Base-by-base conservation (phyloP, 2,329 filamentous ascomycete species). In the Hypoxylon sp. region DNA sequence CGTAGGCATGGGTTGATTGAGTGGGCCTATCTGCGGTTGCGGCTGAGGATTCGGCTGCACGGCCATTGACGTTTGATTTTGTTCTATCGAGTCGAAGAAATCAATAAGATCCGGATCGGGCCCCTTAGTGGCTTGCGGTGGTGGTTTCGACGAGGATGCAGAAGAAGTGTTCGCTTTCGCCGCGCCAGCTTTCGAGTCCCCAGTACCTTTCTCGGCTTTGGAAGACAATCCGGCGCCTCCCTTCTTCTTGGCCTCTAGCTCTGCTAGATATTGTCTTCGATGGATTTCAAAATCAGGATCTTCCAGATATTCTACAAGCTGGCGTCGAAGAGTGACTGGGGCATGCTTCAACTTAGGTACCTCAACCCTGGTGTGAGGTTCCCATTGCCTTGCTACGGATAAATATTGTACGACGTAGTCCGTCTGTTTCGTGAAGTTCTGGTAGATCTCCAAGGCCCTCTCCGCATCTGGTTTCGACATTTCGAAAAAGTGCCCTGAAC, bases 331-430 rank as follows among this genome's bases (percentile, higher is more conserved):
- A 76, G 96, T 97, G 1, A 97, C 94, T 0, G 96, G 97, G 5
- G 96, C 96, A 78, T 99, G 96, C 82, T 98, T 98, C 72, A 99
- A 86, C 82, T 97, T 98, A 9, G 96, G 96, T 6, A 99, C 97
- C 76, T 98, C 93, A 41, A 99, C 87, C 67, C 95, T 87, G 4
- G 96, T 99, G 70, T 94, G 93, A 77, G 94, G 91, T 80, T 98
- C 94, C 77, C 95, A 96, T 77, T 96, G 91, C 68, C 95, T 89
- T 48, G 96, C 96, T 46, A 95, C 86, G 73, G 91, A 90, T 49
- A 99, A 87, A 76, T 95, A 99, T 74, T 93, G 90, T 14, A 99
- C 95, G 0, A 98, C 95, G 71, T 91, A 89, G 74, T 98, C 94
- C 5, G 96, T 99, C 79, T 97, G 94, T 75, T 89, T 91, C 14